Evolutionary conservation across 805 yeast species (phyloP), one percentile per base, ranked within the genome.

Genomic region (Cyberlindnera saturnus): DNA sequence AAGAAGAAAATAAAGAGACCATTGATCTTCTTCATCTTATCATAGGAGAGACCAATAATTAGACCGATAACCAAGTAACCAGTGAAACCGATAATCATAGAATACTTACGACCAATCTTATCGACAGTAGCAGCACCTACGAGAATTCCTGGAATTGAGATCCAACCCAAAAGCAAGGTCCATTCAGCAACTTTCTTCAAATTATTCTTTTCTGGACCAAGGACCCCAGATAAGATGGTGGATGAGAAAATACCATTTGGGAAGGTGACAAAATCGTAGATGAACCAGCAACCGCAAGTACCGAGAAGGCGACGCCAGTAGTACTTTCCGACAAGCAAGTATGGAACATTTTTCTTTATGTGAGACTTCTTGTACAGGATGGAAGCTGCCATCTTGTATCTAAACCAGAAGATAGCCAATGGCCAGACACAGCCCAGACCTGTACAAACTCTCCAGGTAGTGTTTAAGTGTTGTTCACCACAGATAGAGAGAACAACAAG

Each of bases 251-350:
- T 71, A 59, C 87, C 88, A 57, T 83, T 83, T 11, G 91, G 90
- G 69, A 84, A 85, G 6, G 86, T 79, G 53, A 85, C 85, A 54
- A 84, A 85, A 65, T 85, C 95, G 58, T 82, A 85, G 53, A 84
- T 68, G 66, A 84, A 84, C 93, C 93, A 85, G 44, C 84, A 75
- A 5, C 77, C 80, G 59, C 85, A 78, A 15, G 86, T 80, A 31
- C 91, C 93, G 28, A 83, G 50, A 18, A 85, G 57, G 44, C 86
- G 67, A 35, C 56, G 65, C 90, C 91, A 84, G 65, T 82, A 82
- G 63, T 66, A 84, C 56, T 75, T 79, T 45, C 82, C 41, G 0
- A 81, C 79, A 31, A 82, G 70, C 65, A 66, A 61, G 60, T 81
- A 82, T 31, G 82, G 82, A 16, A 76, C 83, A 38, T 60, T 62